phyloP scores from a whole-genome alignment of 78 protist species.

The Bodo saltans region DNA sequence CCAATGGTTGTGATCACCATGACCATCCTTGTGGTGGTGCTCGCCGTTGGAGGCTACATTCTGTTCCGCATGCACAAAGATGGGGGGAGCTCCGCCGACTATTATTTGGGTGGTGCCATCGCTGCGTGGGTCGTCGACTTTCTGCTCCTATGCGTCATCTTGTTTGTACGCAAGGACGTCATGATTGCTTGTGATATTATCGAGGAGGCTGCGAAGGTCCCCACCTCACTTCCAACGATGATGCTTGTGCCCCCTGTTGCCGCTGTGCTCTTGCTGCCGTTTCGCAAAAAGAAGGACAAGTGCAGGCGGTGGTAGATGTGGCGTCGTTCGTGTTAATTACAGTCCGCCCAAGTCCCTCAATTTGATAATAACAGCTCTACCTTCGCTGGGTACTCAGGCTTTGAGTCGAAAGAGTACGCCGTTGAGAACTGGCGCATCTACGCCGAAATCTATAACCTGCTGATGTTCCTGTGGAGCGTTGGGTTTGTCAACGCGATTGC shows the following conservation, averaged over 20 bases:
- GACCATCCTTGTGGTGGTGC: not conserved
- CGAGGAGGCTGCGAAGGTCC: constrained; percentile 18
- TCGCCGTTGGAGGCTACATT: not conserved
- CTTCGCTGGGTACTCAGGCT: too few species aligned
- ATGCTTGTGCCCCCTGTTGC: not conserved
- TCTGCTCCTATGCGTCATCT: not conserved
- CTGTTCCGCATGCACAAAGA: not conserved
- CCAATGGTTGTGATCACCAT: not conserved
- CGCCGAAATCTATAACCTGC: constrained; percentile 12
- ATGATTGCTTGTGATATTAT: constrained; percentile 1
- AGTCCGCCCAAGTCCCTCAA: too few species aligned
- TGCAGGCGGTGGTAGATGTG: too few species aligned
- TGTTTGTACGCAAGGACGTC: constrained; percentile 4
- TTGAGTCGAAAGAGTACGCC: not conserved
- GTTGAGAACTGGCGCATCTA: not conserved
- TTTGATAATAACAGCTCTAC: too few species aligned
- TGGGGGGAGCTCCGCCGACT: not conserved
- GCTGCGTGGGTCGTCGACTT: not conserved
- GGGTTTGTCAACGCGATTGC: constrained; percentile 1
- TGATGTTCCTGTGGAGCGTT: constrained; percentile 15
- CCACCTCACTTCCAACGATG: constrained; percentile 14
- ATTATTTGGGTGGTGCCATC: not conserved
- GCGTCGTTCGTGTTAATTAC: too few species aligned
- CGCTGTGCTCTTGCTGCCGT: too few species aligned
- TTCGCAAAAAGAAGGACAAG: too few species aligned